phyloP scores from a whole-genome alignment of 202 grass and related monocot species.

The Elaeis oleifera region DNA sequence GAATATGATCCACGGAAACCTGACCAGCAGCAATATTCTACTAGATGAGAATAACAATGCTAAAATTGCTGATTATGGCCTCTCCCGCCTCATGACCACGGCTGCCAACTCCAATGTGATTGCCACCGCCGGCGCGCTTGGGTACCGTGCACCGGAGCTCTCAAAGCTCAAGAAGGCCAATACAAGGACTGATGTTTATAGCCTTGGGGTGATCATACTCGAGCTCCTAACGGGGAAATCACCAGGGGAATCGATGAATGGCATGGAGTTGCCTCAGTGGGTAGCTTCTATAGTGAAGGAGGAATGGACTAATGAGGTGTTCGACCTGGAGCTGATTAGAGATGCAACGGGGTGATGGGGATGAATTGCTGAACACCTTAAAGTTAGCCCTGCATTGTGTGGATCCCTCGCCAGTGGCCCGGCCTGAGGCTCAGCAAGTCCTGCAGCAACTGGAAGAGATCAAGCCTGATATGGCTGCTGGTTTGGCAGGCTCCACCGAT shows the following conservation, averaged over 20 bases:
- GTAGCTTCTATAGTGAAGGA: slow-evolving; percentile 52
- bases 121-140: slow-evolving; percentile 39
- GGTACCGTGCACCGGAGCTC: slow-evolving; percentile 66
- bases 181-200: slow-evolving; percentile 58
- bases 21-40: slow-evolving; percentile 50
- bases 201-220: slow-evolving; percentile 56
- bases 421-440: slow-evolving; percentile 41
- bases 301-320: slow-evolving; percentile 70
- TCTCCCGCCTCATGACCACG: slow-evolving; percentile 46
- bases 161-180: slow-evolving; percentile 71
- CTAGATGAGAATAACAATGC: slow-evolving; percentile 35
- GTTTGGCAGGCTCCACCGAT: slow-evolving; percentile 15
- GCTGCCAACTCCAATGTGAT: slow-evolving; percentile 54
- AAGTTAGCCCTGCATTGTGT: slow-evolving; percentile 59
- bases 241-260: slow-evolving; percentile 42
- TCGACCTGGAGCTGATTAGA: slow-evolving; percentile 54
- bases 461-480: slow-evolving; percentile 21
- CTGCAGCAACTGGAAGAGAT: slow-evolving; percentile 52
- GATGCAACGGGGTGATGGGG: slow-evolving; percentile 32
- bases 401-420: slow-evolving; percentile 24
- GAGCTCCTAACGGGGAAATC: slow-evolving; percentile 64
- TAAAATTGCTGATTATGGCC: slow-evolving; percentile 48
- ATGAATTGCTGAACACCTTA: slow-evolving; percentile 55
- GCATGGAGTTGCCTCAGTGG: slow-evolving; percentile 58
- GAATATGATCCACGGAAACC: slow-evolving; percentile 47